A percentile compares a stretch with the other conserved stretches of the same genome.
These are phyloP conservation scores for Trametes hirsuta DNA, from an alignment of 1,284 basidiomycete genomes.

Conservation along the genomic window DNA sequence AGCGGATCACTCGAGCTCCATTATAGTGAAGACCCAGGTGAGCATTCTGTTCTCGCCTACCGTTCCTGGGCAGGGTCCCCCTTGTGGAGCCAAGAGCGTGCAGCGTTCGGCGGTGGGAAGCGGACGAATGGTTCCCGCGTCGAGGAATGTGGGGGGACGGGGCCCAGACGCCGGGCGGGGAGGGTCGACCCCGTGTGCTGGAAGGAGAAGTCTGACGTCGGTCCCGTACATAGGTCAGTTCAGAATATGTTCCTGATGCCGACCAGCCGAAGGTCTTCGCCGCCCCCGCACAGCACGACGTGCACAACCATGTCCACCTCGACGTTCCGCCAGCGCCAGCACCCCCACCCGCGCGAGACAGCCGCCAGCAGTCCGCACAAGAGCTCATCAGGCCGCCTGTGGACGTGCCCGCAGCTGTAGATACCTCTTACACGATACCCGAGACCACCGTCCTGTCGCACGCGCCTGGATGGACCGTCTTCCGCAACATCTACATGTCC, in stretches of 20 bases:
- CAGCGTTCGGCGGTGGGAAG: background rate
- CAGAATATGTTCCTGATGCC: conserved; percentile 18
- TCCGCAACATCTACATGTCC: conserved; percentile 78
- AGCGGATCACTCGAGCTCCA: conserved; percentile 35
- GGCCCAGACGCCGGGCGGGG: too few species aligned
- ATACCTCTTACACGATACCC: conserved; percentile 40
- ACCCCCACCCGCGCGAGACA: conserved; percentile 1
- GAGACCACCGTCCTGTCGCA: conserved; percentile 61
- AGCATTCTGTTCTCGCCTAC: conserved; percentile 1
- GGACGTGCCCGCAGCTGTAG: conserved; percentile 10
- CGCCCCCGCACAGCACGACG: conserved; percentile 10
- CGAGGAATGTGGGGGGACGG: background rate
- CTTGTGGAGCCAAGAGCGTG: background rate
- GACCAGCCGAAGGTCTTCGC: conserved; percentile 6
- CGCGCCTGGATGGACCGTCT: conserved; percentile 81
- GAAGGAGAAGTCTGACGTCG: background rate
- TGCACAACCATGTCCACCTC: conserved; percentile 6
- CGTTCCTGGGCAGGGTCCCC: conserved; percentile 4
- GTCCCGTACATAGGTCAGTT: conserved; percentile 17
- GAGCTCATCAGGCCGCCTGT: conserved; percentile 12
- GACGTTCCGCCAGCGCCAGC: conserved; percentile 4
- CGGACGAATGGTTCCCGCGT: background rate
- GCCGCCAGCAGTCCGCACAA: conserved; percentile 10
- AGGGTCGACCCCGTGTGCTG: too few species aligned
- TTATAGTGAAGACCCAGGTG: conserved; percentile 41